phyloP scores from a whole-genome alignment of 495 filamentous ascomycete genomes.

The Talaromyces nanjingensis region DNA sequence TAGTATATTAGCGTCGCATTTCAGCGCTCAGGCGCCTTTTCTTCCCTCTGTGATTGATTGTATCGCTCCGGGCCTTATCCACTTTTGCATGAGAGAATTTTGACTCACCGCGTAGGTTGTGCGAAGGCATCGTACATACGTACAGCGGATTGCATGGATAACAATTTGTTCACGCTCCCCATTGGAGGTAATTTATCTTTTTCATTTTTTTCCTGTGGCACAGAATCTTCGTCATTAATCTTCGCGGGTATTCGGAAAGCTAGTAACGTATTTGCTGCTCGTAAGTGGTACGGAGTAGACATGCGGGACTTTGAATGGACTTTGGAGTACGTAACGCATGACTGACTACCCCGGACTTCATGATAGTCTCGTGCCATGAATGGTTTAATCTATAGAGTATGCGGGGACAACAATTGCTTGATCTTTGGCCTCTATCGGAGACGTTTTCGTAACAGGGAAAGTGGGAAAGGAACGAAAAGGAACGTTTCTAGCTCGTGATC shows the following conservation, averaged over 20 bases:
- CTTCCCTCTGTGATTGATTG: background rate
- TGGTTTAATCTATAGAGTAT: background rate
- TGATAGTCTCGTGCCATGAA: background rate
- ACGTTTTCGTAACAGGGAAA: background rate
- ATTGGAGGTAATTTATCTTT: background rate
- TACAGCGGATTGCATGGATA: background rate
- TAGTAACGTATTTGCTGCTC: background rate
- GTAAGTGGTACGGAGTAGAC: background rate
- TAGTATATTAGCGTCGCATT: background rate
- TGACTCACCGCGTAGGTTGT: background rate
- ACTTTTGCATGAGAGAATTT: slow-evolving; percentile 4
- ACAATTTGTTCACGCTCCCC: background rate
- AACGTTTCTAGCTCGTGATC: background rate
- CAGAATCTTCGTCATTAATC: background rate
- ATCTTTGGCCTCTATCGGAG: background rate
- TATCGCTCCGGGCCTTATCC: background rate
- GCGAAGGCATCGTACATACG: background rate
- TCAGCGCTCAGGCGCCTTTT: background rate
- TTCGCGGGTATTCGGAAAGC: background rate
- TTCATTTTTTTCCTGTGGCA: background rate
- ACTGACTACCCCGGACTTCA: background rate
- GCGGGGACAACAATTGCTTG: background rate
- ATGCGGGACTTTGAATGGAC: background rate
- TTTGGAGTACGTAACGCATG: background rate
- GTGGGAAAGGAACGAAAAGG: background rate